phyloP scores from a whole-genome alignment of 2,329 filamentous ascomycete genomes.

The Colletotrichum ledebouriae region DNA sequence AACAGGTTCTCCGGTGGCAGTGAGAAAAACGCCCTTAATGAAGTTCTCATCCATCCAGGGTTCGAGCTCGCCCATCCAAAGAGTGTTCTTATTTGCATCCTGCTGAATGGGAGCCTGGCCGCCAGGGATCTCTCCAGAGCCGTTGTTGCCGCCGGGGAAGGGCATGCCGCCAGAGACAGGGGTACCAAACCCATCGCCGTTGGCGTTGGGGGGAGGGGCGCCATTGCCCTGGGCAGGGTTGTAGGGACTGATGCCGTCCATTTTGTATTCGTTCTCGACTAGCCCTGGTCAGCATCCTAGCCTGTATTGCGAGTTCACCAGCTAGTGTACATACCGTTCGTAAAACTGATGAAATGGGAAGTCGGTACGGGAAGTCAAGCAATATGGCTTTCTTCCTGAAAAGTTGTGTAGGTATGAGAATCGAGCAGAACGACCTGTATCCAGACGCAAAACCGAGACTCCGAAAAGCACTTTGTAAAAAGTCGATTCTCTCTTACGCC shows the following conservation, averaged over 20 bases:
- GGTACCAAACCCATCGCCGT: slow-evolving; percentile 52
- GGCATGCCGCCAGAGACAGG: slow-evolving; percentile 50
- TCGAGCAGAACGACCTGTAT: slow-evolving; percentile 51
- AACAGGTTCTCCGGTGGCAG: slow-evolving; percentile 91
- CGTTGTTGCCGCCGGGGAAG: slow-evolving; percentile 53
- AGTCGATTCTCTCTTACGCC: slow-evolving; percentile 55
- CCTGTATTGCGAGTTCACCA: background rate
- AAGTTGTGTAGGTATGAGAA: slow-evolving; percentile 46
- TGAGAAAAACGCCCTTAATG: slow-evolving; percentile 90
- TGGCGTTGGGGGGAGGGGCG: slow-evolving; percentile 53
- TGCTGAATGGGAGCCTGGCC: slow-evolving; percentile 46
- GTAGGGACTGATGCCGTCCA: slow-evolving; percentile 53
- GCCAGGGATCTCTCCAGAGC: slow-evolving; percentile 49
- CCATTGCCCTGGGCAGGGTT: slow-evolving; percentile 50
- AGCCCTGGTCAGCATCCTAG: background rate
- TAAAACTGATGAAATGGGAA: slow-evolving; percentile 3
- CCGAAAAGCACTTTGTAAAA: slow-evolving; percentile 54
- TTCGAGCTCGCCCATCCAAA: slow-evolving; percentile 97
- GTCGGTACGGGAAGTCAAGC: slow-evolving; percentile 26
- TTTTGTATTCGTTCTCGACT: slow-evolving; percentile 39
- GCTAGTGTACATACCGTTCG: background rate
- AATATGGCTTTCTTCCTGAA: slow-evolving; percentile 5
- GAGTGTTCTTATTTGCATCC: slow-evolving; percentile 69
- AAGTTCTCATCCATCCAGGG: slow-evolving; percentile 99
- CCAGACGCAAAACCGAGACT: slow-evolving; percentile 55